Conservation (phyloP, 768 basidiomycete species). For the Suillus variegatus region DNA sequence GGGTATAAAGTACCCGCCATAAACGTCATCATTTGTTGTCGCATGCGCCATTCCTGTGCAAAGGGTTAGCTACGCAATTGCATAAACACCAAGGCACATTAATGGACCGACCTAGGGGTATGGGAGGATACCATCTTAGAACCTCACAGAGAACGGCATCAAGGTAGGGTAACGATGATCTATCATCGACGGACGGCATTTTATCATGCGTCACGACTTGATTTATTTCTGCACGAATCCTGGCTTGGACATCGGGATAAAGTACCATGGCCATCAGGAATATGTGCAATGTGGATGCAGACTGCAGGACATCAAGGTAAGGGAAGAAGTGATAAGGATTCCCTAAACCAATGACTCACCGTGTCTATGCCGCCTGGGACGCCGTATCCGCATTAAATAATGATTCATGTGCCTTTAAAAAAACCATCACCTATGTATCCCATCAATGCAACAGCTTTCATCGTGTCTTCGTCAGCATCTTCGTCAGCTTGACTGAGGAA, state of each 20-base stretch:
- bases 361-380: background rate
- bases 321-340: slow-evolving; percentile 24
- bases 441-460: slow-evolving; percentile 1
- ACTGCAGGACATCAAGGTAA: slow-evolving; percentile 21
- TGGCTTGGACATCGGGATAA: slow-evolving; percentile 30
- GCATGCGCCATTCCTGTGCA: slow-evolving; percentile 23
- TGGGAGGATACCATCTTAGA: slow-evolving; percentile 5
- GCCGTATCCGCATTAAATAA: background rate
- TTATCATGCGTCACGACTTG: slow-evolving; percentile 22
- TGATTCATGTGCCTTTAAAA: too few relatives aligned
- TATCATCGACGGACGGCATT: slow-evolving; percentile 17
- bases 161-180: slow-evolving; percentile 12
- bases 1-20: slow-evolving; percentile 49
- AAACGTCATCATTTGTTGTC: slow-evolving; percentile 37
- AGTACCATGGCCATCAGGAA: slow-evolving; percentile 31
- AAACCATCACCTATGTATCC: background rate
- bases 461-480: background rate
- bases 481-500: background rate
- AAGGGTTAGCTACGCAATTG: background rate
- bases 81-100: background rate
- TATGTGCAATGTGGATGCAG: slow-evolving; percentile 21
- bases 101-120: slow-evolving; percentile 10
- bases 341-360: background rate
- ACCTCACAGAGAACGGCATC: slow-evolving; percentile 15
- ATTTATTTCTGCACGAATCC: slow-evolving; percentile 29